Base-by-base conservation (phyloP, 805 yeast genomes). In the Lipomyces mesembrius region DNA sequence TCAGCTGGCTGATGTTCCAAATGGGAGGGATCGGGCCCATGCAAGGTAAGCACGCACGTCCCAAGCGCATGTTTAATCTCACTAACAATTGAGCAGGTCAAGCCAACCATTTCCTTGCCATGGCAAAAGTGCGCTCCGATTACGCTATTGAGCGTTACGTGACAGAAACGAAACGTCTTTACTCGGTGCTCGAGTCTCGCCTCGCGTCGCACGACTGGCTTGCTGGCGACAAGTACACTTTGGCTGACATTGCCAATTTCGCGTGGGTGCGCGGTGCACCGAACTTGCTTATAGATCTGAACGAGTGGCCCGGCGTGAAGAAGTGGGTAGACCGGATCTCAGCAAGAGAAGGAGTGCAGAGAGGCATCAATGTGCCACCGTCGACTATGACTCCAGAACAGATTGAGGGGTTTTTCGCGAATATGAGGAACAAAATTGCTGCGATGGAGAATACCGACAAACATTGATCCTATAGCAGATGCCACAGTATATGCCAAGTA, bases 301-400 rank as follows among this genome's bases (percentile, higher is more conserved):
- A 37, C 22, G 79, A 79, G 29, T 78, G 81, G 43, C 85, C 85
- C 55, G 91, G 89, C 76, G 93, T 91, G 60, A 89, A 88, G 80
- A 90, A 91, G 77, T 92, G 97, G 97, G 89, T 96, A 14, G 89
- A 90, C 77, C 87, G 87, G 74, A 89, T 91, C 92, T 88, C 90
- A 92, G 86, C 95, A 79, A 84, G 96, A 77, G 94, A 94, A 14
- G 92, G 92, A 1, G 96, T 91, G 20, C 51, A 63, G 60, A 72
- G 67, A 65, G 77, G 77, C 3, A 35, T 74, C 34, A 68, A 71
- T 65, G 74, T 68, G 14, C 75, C 76, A 7, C 22, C 57, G 20
- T 17, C 32, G 32, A 52, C 55, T 1, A 52, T 1, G 55, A 52
- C 55, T 3, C 54, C 57, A 9, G 34, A 27, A 12, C 27, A 37